These are phyloP conservation scores for Purpureocillium takamizusanense DNA, from an alignment of 2,329 filamentous ascomycete species.

Conservation along the genomic window DNA sequence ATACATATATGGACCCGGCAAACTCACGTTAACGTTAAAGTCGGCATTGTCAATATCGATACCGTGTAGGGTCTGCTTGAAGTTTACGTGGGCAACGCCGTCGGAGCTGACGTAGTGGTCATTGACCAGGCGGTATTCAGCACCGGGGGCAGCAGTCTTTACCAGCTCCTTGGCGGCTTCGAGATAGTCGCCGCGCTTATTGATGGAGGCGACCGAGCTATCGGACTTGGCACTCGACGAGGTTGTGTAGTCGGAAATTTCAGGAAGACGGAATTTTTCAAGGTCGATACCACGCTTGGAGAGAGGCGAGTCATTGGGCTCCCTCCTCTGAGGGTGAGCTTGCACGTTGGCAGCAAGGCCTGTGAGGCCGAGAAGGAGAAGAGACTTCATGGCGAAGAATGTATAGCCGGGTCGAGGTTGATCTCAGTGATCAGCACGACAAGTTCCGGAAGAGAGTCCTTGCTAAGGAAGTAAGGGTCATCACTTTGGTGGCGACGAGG, in stretches of 20 bases:
- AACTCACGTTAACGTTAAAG: conserved; percentile 50
- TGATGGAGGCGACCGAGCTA: conserved; percentile 12
- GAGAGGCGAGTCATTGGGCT: conserved; percentile 13
- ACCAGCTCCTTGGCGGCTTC: conserved; percentile 35
- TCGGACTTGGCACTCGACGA: conserved; percentile 10
- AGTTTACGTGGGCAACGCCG: conserved; percentile 48
- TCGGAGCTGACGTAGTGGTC: conserved; percentile 47
- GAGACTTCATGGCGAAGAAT: conserved; percentile 22
- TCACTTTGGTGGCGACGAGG: too few relatives aligned
- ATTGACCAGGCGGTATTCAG: conserved; percentile 38
- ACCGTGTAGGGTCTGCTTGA: conserved; percentile 49
- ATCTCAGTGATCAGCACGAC: too few relatives aligned
- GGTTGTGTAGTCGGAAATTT: conserved; percentile 18
- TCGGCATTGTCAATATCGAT: conserved; percentile 52
- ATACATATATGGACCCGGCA: too few relatives aligned
- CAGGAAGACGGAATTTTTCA: conserved; percentile 20
- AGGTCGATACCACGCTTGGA: conserved; percentile 22
- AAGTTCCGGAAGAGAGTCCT: too few relatives aligned
- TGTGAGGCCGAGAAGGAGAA: conserved; percentile 23
- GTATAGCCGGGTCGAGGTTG: conserved; percentile 16
- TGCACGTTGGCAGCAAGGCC: conserved; percentile 19
- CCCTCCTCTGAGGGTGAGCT: conserved; percentile 20
- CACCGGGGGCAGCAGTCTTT: conserved; percentile 24
- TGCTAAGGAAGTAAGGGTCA: too few relatives aligned
- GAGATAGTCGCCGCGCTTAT: conserved; percentile 26